Evolutionary conservation across 495 filamentous ascomycete species (phyloP), one percentile per base, ranked within the genome.

Genomic region (Hypoxylon lenormandii): DNA sequence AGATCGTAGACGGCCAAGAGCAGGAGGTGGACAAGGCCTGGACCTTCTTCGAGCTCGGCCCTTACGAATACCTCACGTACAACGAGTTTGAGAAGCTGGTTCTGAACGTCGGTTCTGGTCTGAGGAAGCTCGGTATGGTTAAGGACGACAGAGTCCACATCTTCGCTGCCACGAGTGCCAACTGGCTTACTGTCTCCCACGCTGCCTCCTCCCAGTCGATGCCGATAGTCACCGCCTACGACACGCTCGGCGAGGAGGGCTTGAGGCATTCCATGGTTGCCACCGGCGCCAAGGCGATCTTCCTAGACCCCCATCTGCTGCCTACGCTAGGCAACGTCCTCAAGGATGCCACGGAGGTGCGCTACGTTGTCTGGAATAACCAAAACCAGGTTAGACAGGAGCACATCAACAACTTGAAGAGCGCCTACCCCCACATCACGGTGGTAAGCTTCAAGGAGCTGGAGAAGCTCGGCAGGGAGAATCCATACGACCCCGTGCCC

Each of bases 221-320:
- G 76, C 87, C 93, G 49, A 94, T 98, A 65, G 95, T 98, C 37
- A 99, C 96, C 23, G 94, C 96, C 3, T 99, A 99, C 77, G 95
- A 98, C 79, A 97, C 94, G 7, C 88, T 98, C 23, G 95, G 95
- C 28, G 92, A 97, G 80, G 92, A 96, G 65, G 95, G 95, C 30
- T 79, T 98, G 72, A 89, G 88, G 77, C 94, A 98, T 80, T 97
- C 94, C 3, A 86, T 98, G 73, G 85, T 90, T 43, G 93, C 96
- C 64, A 97, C 95, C 13, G 83, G 86, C 64, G 92, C 93, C 61
- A 90, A 90, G 77, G 88, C 88, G 68, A 92, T 98, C 79, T 98
- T 96, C 87, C 84, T 94, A 48, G 95, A 98, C 76, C 88, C 94
- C 37, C 84, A 88, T 73, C 88, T 97, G 23, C 83, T 98, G 53